These are phyloP conservation scores for Colletotrichum eleusines DNA, from an alignment of 2,329 filamentous ascomycete species.

Conservation along the genomic window DNA sequence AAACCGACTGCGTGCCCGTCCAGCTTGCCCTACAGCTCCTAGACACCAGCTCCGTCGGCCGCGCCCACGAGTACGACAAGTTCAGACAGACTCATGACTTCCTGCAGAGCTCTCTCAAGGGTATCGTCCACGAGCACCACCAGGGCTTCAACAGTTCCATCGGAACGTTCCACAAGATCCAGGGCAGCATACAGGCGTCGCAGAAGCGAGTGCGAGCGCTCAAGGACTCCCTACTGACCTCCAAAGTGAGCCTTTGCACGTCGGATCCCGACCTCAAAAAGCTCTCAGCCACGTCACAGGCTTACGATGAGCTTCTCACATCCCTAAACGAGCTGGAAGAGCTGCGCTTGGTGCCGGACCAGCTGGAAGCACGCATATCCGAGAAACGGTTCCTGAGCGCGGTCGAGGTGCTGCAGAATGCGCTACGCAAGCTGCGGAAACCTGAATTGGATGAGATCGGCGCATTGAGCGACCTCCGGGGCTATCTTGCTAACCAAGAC, in stretches of 20 bases:
- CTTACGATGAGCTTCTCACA: conserved; percentile 90
- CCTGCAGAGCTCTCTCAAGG: conserved; percentile 92
- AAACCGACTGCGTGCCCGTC: conserved; percentile 89
- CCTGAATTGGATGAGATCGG: conserved; percentile 94
- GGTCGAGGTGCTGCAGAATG: conserved; percentile 91
- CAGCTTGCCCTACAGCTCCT: conserved; percentile 95
- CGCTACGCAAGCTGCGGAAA: conserved; percentile 83
- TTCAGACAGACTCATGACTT: conserved; percentile 88
- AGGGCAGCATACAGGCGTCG: conserved; percentile 89
- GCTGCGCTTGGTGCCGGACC: conserved; percentile 88
- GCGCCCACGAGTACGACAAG: conserved; percentile 87
- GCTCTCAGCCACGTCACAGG: conserved; percentile 86
- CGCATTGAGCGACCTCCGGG: conserved; percentile 85
- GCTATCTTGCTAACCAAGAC: conserved; percentile 94
- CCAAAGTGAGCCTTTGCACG: conserved; percentile 84
- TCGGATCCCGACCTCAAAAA: conserved; percentile 93
- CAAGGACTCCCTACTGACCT: conserved; percentile 83
- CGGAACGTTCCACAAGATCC: conserved; percentile 98
- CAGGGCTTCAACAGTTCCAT: conserved; percentile 99
- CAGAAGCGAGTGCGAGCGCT: conserved; percentile 86
- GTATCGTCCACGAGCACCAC: conserved; percentile 97
- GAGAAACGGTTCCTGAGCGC: conserved; percentile 95
- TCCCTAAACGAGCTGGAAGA: conserved; percentile 88
- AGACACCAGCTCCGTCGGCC: conserved; percentile 91
- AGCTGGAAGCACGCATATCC: conserved; percentile 92